Percentiles rank a stretch among this genome's conserved stretches.
Evolutionary conservation across 768 basidiomycete species (phyloP).

Genomic region (Symmetrospora coprosmae): DNA sequence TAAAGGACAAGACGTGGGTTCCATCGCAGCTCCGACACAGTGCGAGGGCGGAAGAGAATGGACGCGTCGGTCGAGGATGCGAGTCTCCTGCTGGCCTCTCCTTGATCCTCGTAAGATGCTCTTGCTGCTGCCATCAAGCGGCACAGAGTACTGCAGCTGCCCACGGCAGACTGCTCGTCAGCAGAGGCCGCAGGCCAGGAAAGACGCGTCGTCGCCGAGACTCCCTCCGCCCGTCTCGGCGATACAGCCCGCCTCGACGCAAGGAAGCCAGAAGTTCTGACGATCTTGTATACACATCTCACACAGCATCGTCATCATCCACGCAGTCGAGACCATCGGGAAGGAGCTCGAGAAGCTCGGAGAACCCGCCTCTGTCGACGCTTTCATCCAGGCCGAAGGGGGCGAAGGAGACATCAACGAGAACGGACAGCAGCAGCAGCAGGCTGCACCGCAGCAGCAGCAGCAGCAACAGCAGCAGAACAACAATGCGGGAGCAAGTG

Average conservation of each 20-base stretch:
- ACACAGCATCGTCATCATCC: conserved; percentile 63
- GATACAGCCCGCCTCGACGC: not conserved
- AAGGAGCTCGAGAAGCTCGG: conserved; percentile 60
- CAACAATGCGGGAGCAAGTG: not conserved
- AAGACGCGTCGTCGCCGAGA: no score
- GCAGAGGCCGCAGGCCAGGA: no score
- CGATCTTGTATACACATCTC: not conserved
- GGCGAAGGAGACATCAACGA: no score
- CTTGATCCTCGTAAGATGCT: conserved; percentile 21
- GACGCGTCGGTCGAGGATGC: not conserved
- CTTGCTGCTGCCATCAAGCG: no score
- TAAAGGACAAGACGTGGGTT: conserved; percentile 67
- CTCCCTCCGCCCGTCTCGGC: not conserved
- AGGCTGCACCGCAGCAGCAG: not conserved
- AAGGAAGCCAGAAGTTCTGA: not conserved
- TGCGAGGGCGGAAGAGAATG: not conserved
- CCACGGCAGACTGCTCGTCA: no score
- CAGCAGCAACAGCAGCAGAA: not conserved
- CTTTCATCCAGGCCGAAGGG: conserved; percentile 32
- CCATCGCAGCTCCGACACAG: not conserved
- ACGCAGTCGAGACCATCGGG: conserved; percentile 50
- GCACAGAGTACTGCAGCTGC: no score
- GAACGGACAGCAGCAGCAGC: not conserved
- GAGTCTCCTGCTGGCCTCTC: not conserved
- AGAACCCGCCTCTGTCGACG: conserved; percentile 39